Evolutionary conservation across 2,329 filamentous ascomycete genomes (phyloP).

Genomic region (Geosmithia putterillii): DNA sequence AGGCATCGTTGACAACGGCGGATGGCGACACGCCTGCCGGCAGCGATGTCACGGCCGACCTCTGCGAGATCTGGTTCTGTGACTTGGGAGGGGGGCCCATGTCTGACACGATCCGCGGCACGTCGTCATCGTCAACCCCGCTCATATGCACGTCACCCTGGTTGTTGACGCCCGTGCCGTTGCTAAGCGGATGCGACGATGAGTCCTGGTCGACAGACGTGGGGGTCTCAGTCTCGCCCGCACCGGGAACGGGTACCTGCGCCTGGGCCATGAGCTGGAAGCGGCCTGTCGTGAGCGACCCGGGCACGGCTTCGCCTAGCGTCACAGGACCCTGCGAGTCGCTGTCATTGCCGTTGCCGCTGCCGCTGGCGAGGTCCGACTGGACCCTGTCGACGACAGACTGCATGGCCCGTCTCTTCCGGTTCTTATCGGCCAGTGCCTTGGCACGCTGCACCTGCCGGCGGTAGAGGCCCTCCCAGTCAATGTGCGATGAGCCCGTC

Average conservation of each 20-base stretch:
- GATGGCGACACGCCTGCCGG: conserved; percentile 46
- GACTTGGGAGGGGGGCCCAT: conserved; percentile 36
- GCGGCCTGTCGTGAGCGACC: conserved; percentile 34
- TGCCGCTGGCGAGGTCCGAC: conserved; percentile 33
- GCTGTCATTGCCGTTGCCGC: conserved; percentile 32
- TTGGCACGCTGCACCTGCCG: conserved; percentile 56
- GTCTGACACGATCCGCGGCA: conserved; percentile 29
- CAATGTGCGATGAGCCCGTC: conserved; percentile 50
- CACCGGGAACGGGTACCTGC: conserved; percentile 3
- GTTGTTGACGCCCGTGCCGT: conserved; percentile 37
- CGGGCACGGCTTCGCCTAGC: conserved; percentile 53
- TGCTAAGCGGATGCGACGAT: conserved; percentile 29
- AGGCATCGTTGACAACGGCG: conserved; percentile 67
- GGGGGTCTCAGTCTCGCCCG: no score
- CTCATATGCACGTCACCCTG: conserved; percentile 49
- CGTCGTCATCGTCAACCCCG: conserved; percentile 31
- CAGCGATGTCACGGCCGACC: conserved; percentile 45
- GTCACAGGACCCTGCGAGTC: conserved; percentile 44
- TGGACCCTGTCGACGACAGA: conserved; percentile 35
- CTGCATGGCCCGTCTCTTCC: conserved; percentile 51
- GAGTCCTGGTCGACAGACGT: no score
- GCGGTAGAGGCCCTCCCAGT: conserved; percentile 74
- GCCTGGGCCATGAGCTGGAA: conserved; percentile 45
- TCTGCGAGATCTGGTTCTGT: conserved; percentile 48
- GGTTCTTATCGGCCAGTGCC: conserved; percentile 45